These are phyloP conservation scores for Pyrenophora graminea DNA, from an alignment of 2,329 filamentous ascomycete genomes.

Conservation along the genomic window DNA sequence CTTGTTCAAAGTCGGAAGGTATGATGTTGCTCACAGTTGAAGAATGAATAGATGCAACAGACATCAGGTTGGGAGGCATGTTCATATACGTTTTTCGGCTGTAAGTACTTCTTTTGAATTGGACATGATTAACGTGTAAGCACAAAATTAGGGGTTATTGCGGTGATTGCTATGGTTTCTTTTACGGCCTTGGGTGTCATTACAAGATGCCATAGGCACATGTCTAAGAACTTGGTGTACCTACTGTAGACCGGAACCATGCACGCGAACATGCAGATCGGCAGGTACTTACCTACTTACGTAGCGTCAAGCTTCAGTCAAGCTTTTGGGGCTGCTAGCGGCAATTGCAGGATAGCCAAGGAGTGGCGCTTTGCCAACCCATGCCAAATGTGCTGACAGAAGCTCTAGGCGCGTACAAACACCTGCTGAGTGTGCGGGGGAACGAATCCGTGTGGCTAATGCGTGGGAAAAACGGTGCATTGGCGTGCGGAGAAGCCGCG, in stretches of 20 bases:
- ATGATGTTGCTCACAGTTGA: too few species aligned
- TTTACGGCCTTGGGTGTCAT: too few species aligned
- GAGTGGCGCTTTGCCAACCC: conserved; percentile 10
- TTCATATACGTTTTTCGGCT: too few species aligned
- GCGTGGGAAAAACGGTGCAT: conserved; percentile 18
- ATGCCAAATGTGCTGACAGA: conserved; percentile 7
- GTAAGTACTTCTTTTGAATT: too few species aligned
- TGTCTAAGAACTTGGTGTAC: too few species aligned
- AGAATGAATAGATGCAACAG: too few species aligned
- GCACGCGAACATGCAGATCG: conserved; percentile 11
- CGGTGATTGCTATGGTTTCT: too few species aligned
- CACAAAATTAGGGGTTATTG: too few species aligned
- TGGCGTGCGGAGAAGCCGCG: conserved; percentile 18
- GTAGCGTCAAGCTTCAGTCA: conserved; percentile 28
- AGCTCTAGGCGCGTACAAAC: background rate
- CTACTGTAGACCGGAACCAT: background rate
- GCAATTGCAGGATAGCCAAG: conserved; percentile 35
- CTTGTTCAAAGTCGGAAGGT: too few species aligned
- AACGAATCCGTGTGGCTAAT: conserved; percentile 1
- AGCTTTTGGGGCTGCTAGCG: conserved; percentile 23
- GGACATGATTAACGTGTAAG: too few species aligned
- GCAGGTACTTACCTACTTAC: conserved; percentile 17
- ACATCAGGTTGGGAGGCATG: too few species aligned
- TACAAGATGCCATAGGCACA: too few species aligned
- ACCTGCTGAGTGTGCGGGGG: conserved; percentile 9